These are phyloP conservation scores for Rachicladosporium sp. DNA, from an alignment of 2,329 filamentous ascomycete genomes.

Conservation along the genomic window DNA sequence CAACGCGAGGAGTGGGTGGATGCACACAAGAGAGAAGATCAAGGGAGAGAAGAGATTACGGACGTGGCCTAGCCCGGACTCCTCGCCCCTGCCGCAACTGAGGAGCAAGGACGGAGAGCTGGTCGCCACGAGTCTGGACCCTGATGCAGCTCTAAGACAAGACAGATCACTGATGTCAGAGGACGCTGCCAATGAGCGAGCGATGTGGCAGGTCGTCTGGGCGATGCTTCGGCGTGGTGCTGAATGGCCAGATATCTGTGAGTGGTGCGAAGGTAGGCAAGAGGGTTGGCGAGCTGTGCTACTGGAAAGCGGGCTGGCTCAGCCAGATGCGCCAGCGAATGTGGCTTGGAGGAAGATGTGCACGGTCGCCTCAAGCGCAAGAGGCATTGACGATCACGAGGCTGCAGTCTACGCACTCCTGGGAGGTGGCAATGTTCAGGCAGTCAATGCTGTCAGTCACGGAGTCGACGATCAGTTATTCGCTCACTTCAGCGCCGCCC, in stretches of 20 bases:
- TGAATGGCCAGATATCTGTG: conserved; percentile 57
- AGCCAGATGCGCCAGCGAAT: conserved; percentile 33
- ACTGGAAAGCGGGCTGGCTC: conserved; percentile 50
- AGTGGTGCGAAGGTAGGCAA: conserved; percentile 76
- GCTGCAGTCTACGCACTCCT: conserved; percentile 81
- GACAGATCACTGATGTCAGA: conserved; percentile 62
- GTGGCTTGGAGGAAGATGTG: conserved; percentile 61
- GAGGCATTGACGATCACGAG: conserved; percentile 64
- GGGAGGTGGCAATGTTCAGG: conserved; percentile 62
- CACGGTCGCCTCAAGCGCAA: conserved; percentile 55
- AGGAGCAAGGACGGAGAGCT: conserved; percentile 40
- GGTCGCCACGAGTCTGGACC: conserved; percentile 79
- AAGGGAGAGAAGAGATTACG: conserved; percentile 78
- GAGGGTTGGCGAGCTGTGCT: conserved; percentile 83
- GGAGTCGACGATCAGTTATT: conserved; percentile 83
- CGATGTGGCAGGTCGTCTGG: conserved; percentile 89
- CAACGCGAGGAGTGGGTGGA: conserved; percentile 68
- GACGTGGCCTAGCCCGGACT: conserved; percentile 32
- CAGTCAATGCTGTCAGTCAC: conserved; percentile 63
- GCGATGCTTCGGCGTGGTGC: conserved; percentile 82
- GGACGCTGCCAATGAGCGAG: conserved; percentile 79
- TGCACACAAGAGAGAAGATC: conserved; percentile 80
- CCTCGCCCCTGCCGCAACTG: conserved; percentile 40
- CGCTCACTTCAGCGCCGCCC: conserved; percentile 72
- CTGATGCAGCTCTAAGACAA: conserved; percentile 77